Base-by-base conservation (phyloP, 768 basidiomycete species). In the Serendipita vermifera region DNA sequence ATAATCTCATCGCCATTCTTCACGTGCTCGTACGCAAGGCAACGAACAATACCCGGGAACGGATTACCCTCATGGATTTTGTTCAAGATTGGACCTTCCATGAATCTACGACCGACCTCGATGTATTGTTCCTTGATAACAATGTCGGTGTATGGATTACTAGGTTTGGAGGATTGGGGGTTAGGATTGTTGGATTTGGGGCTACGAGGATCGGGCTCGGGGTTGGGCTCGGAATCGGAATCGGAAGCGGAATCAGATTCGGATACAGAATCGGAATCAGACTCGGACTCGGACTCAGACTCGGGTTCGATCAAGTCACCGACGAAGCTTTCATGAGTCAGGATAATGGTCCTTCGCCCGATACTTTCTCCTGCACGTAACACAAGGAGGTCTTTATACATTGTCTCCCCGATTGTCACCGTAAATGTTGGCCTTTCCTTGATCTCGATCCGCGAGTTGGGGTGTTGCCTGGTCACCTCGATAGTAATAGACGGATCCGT, bases 101-200 rank as follows among this genome's bases (percentile, higher is more conserved):
- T 13, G 22, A 43, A 43, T n/a, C 41, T 13, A 11, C 41, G 41
- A 15, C 20, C 41, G 1, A 11, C 20, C 9, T 43, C 41, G 14
- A 43, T 43, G 41, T 43, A 43, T 43, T 43, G 41, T 24, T 43
- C 41, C 41, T 43, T 43, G 41, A 43, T 43, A 13, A 43, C 41
- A 13, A 24, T 43, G 15, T 13, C 9, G 26, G 41, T 15, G 15
- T n/a, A 11, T n/a, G n/a, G n/a, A n/a, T n/a, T n/a, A n/a, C n/a
- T n/a, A n/a, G n/a, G n/a, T n/a, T n/a, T n/a, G n/a, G n/a, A n/a
- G n/a, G n/a, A n/a, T n/a, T n/a, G n/a, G n/a, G n/a, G n/a, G n/a
- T n/a, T n/a, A n/a, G n/a, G n/a, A n/a, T n/a, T n/a, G n/a, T n/a
- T n/a, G n/a, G n/a, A n/a, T n/a, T n/a, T n/a, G n/a, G n/a, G n/a